Base-by-base conservation (phyloP, 306 rosid species). In the Inga laurina region DNA sequence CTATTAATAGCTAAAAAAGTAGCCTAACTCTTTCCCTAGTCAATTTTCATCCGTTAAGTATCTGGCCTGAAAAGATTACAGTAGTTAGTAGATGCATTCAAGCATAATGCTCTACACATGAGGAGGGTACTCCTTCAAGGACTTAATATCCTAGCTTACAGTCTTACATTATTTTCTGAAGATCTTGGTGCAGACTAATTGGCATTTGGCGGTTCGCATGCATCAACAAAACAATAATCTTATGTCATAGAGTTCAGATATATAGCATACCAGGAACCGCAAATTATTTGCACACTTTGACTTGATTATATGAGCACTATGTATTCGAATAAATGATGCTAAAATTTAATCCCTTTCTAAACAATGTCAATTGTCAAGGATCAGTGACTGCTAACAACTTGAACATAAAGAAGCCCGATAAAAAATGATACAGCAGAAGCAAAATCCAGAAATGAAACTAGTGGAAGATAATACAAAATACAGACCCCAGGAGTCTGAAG, bases 401-500 rank as follows among this genome's bases (percentile, higher is more conserved):
- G 69, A 66, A 52, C 21, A 62, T 35, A 64, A 1, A 9, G 75
- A 62, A 81, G 76, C 54, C 45, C 34, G 22, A 54, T 61, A 10
- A 18, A 79, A 84, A 61, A 11, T 66, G 21, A 48, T 68, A 4
- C 46, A 3, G 8, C 49, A 35, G n/a, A 48, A 32, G 30, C 27
- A 81, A 72, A 14, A 44, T 57, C 16, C 44, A 10, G 6, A 13
- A 27, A 82, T 48, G 1, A 70, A 46, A 45, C 19, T 43, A 67
- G 37, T 68, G 48, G 65, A 76, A 81, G 73, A 65, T 14, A 32
- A 67, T 67, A 67, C 72, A 87, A 82, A 76, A 57, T 73, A 84
- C 96, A 54, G 39, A 94, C 98, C 87, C 94, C 94, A 13, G 93
- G 97, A 75, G 96, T 92, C 84, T 62, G 90, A 45, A 91, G 87